Conservation (phyloP, 495 filamentous ascomycete species). For the Talaromyces borbonicus region DNA sequence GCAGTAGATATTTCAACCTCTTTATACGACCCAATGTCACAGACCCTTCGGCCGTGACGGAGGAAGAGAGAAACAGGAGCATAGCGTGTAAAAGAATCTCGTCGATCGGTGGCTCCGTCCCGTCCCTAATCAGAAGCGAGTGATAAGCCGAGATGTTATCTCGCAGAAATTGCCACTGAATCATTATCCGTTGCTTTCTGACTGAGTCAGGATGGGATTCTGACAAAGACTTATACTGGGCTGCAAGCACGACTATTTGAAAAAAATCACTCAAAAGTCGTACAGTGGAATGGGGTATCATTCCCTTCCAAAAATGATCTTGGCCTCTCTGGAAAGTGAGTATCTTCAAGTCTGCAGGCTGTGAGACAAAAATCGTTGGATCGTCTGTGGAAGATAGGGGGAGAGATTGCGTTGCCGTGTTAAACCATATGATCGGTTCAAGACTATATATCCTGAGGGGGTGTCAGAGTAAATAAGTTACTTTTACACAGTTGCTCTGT, state of each 20-base stretch:
- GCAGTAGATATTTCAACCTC: conserved; percentile 7
- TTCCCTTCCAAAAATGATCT: background rate
- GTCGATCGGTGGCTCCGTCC: background rate
- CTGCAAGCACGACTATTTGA: conserved; percentile 1
- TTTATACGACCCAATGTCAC: background rate
- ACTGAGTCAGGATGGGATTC: background rate
- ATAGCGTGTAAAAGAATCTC: background rate
- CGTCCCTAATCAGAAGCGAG: background rate
- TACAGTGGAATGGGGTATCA: background rate
- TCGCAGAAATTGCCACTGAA: conserved; percentile 4
- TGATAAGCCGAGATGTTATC: background rate
- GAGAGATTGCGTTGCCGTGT: background rate
- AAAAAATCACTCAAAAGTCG: conserved; percentile 4
- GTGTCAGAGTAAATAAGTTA: background rate
- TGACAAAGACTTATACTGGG: background rate
- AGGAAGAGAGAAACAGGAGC: background rate
- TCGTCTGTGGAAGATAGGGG: background rate
- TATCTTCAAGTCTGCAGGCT: conserved; percentile 5
- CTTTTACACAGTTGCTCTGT: background rate
- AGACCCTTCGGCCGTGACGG: background rate
- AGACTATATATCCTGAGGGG: conserved; percentile 8
- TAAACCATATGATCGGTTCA: conserved; percentile 2
- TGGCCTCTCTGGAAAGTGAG: conserved; percentile 3
- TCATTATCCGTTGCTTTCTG: background rate
- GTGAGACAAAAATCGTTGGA: background rate